Evolutionary conservation across 495 filamentous ascomycete species (phyloP).

Genomic region (Aspergillus steynii): DNA sequence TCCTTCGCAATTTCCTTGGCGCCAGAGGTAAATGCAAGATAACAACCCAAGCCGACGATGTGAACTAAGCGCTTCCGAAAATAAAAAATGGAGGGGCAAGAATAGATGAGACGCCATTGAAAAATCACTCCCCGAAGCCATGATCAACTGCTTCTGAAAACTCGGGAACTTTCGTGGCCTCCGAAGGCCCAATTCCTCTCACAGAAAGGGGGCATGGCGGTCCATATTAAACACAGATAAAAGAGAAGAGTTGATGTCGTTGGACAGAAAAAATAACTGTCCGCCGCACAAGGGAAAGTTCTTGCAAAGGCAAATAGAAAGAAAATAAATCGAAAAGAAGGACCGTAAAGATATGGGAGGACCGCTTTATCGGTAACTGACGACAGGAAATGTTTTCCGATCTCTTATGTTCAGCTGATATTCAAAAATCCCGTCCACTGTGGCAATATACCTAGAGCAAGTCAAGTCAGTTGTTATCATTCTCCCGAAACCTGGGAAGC

Average conservation of each 20-base stretch:
- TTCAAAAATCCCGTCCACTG: conserved; percentile 73
- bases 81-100: not conserved
- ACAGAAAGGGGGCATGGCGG: not conserved
- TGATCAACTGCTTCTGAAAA: not conserved
- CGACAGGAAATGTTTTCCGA: conserved; percentile 63
- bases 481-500: not conserved
- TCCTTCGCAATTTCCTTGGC: conserved; percentile 6
- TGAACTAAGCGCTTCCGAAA: not conserved
- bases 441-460: conserved; percentile 63
- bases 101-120: conserved; percentile 5
- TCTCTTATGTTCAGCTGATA: conserved; percentile 65
- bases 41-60: not conserved
- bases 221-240: not conserved
- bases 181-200: not conserved
- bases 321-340: not conserved
- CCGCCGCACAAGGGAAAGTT: too few relatives aligned
- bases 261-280: not conserved
- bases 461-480: conserved; percentile 8
- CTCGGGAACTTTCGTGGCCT: not conserved
- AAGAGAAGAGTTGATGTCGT: not conserved
- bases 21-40: conserved; percentile 22
- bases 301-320: not conserved
- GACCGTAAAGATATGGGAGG: not conserved
- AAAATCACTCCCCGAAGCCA: not conserved
- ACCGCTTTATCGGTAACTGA: conserved; percentile 53